Percentiles rank a stretch among this genome's conserved stretches.
These are phyloP conservation scores for Biancaea sappan DNA, from an alignment of 306 rosid genomes.

Conservation along the genomic window DNA sequence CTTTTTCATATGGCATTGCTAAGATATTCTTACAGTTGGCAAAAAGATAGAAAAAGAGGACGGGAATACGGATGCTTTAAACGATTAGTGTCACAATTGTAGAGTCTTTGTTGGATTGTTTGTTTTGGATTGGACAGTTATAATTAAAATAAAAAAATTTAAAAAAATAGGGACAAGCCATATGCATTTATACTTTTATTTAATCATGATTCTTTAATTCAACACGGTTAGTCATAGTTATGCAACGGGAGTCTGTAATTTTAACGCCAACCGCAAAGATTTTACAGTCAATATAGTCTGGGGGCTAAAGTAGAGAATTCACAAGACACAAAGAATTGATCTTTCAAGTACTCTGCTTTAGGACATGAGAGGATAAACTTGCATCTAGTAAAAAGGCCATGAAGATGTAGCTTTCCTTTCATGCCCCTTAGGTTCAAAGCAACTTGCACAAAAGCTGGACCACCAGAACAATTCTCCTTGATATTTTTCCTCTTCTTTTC, in stretches of 20 bases:
- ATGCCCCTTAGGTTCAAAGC: background rate
- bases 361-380: background rate
- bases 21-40: background rate
- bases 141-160: too few relatives aligned
- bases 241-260: too few relatives aligned
- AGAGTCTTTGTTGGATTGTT: too few relatives aligned
- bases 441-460: slow-evolving; percentile 6
- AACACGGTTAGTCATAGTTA: too few relatives aligned
- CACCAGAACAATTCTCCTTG: slow-evolving; percentile 15
- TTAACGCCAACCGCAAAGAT: too few relatives aligned
- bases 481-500: background rate
- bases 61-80: too few relatives aligned
- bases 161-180: too few relatives aligned
- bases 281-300: too few relatives aligned
- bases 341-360: background rate
- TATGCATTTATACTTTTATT: too few relatives aligned
- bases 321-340: background rate
- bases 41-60: background rate
- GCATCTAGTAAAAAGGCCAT: background rate
- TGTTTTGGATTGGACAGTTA: too few relatives aligned
- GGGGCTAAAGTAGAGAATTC: background rate
- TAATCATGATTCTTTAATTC: too few relatives aligned
- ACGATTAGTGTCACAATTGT: too few relatives aligned
- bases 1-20: background rate
- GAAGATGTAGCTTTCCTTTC: background rate